Percentiles rank a stretch among this genome's conserved stretches.
These are phyloP conservation scores for Stachybotrys echinatus DNA, from an alignment of 2,329 filamentous ascomycete genomes.

Conservation along the genomic window DNA sequence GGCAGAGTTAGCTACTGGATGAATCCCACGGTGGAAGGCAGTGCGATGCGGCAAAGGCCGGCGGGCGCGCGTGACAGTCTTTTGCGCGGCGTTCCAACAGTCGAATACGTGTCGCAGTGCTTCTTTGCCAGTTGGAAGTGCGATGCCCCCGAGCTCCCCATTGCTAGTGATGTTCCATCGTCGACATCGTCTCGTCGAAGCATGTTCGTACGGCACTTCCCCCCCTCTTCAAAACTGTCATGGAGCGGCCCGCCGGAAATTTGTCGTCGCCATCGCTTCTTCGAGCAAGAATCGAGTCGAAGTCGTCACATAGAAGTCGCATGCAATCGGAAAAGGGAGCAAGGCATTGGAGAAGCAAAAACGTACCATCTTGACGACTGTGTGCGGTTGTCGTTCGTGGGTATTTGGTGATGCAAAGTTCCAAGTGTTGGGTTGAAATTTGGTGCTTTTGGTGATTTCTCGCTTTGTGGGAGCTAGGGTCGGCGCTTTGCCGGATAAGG, in stretches of 20 bases:
- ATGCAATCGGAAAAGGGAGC: no score
- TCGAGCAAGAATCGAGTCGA: constrained; percentile 4
- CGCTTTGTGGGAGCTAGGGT: constrained; percentile 39
- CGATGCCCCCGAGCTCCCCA: neutral
- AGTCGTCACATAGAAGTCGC: neutral
- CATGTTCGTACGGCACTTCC: neutral
- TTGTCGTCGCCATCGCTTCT: constrained; percentile 7
- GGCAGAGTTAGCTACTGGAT: constrained; percentile 22
- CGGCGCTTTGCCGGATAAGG: constrained; percentile 26
- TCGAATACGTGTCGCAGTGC: neutral
- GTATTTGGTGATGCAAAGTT: constrained; percentile 37
- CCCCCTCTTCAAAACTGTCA: constrained; percentile 18
- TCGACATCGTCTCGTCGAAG: neutral
- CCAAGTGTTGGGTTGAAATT: constrained; percentile 29
- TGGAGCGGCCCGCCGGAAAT: constrained; percentile 21
- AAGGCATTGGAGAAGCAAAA: no score
- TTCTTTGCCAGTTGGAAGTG: no score
- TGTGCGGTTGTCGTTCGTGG: constrained; percentile 36
- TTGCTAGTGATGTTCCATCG: neutral
- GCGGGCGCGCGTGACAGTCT: neutral
- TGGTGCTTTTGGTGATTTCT: constrained; percentile 37
- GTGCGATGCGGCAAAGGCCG: neutral
- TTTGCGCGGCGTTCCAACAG: neutral
- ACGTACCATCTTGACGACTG: constrained; percentile 46
- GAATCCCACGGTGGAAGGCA: constrained; percentile 1